Evolutionary conservation across 768 basidiomycete genomes (phyloP), one percentile per base, ranked within the genome.

Genomic region (Russula emetica): DNA sequence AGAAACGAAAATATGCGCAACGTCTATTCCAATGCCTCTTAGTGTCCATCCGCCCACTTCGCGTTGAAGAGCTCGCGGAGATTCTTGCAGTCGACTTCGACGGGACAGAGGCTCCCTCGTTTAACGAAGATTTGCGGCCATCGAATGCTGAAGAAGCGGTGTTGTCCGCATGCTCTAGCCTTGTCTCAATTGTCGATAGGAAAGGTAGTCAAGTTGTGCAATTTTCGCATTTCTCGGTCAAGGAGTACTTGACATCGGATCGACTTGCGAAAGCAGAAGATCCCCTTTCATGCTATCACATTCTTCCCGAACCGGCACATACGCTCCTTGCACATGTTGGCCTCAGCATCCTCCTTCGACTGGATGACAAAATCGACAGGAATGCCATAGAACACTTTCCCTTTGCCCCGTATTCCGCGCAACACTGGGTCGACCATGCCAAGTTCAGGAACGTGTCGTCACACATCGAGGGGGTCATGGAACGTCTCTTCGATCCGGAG

Each of bases 1-100:
- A 49, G 36, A 55, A 55, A 34, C 42, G 22, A 9, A 6, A 38
- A 26, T 53, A 47, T 26, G 63, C 63, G 10, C 58, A 42, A 34
- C 63, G 59, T n/a, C 42, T 64, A 4, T 61, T 63, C 30, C 49
- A 53, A 34, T 63, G 62, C 28, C 38, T 63, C 13, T 26, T 28
- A 1, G 30, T 60, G 20, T 49, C 62, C 4, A 50, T 61, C 34
- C 50, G 54, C 8, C 63, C 63, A 0, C 44, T 64, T 18, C 13
- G 22, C 13, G 58, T 55, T 26, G 30, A 52, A 2, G 63, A 64
- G 13, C 59, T 64, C 16, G 53, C 53, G 3, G 63, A 55, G 28
- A 24, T 64, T 26, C 47, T 64, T 24, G 59, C 63, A 5, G 14
- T 64, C 24, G 32, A 50, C 11, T 61, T 64, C 7, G 44, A 62